A percentile compares a stretch with the other conserved stretches of the same genome.
Conservation (phyloP, 2,329 filamentous ascomycete genomes). For the Colletotrichum horii region DNA sequence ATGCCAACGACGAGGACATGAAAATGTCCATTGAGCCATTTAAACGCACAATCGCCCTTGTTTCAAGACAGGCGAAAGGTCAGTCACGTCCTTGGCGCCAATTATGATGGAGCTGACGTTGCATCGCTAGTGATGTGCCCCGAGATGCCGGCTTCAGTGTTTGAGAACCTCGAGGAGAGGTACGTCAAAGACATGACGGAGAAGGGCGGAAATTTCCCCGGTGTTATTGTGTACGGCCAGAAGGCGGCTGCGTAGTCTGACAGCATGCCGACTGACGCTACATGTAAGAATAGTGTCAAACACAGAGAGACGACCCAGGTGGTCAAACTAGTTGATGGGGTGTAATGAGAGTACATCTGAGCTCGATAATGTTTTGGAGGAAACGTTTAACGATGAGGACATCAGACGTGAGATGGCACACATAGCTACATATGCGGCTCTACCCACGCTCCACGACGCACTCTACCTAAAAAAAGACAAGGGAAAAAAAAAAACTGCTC, state of each 20-base stretch:
- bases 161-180: background rate
- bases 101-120: background rate
- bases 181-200: conserved; percentile 17
- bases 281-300: background rate
- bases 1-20: background rate
- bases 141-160: background rate
- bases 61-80: background rate
- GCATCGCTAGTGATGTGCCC: background rate
- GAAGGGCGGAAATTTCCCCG: background rate
- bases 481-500: too few species aligned
- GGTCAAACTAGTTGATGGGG: background rate
- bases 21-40: background rate
- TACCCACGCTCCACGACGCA: background rate
- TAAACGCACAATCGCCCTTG: background rate
- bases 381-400: background rate
- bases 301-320: background rate
- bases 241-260: background rate
- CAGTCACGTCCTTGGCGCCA: background rate
- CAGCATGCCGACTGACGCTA: background rate
- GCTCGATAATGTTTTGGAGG: accelerated
- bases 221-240: background rate
- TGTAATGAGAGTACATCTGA: accelerated
- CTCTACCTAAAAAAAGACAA: background rate
- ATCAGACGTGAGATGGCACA: accelerated
- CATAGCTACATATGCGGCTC: too few species aligned